These are phyloP conservation scores for Lachancea sp. DNA, from an alignment of 805 yeast genomes.

Conservation along the genomic window DNA sequence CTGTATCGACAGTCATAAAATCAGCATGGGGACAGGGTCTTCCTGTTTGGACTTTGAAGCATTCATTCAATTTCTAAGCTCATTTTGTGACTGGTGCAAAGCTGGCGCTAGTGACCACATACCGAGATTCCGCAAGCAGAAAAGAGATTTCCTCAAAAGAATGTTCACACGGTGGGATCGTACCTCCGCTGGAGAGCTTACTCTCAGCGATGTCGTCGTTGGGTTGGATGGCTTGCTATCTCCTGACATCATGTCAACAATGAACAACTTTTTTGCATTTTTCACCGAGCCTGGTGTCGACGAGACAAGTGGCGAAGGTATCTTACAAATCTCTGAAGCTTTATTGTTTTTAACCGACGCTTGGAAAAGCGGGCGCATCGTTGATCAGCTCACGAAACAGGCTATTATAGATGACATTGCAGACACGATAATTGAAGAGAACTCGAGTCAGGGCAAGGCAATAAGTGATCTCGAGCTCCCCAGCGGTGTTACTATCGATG, in stretches of 20 bases:
- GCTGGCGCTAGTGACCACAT: conserved; percentile 34
- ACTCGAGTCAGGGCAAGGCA: conserved; percentile 26
- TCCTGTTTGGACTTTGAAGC: conserved; percentile 70
- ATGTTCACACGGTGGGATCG: conserved; percentile 69
- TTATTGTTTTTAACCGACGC: conserved; percentile 75
- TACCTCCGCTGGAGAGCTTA: conserved; percentile 46
- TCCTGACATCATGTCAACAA: conserved; percentile 67
- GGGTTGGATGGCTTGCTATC: conserved; percentile 70
- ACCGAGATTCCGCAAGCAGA: conserved; percentile 27
- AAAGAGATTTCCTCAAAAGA: conserved; percentile 49
- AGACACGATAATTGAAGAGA: conserved; percentile 43
- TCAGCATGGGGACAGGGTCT: conserved; percentile 45
- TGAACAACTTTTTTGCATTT: conserved; percentile 71
- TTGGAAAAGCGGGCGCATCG: conserved; percentile 64
- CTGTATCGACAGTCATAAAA: conserved; percentile 60
- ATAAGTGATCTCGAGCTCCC: conserved; percentile 45
- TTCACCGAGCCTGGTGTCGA: conserved; percentile 60
- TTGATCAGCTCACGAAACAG: conserved; percentile 58
- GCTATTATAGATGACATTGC: conserved; percentile 64
- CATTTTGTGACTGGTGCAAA: conserved; percentile 70
- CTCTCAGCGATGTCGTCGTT: conserved; percentile 59
- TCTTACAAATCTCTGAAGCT: conserved; percentile 82
- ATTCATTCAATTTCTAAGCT: conserved; percentile 68
- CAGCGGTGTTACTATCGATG: conserved; percentile 54
- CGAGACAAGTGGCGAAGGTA: conserved; percentile 67